Evolutionary conservation across 805 yeast genomes (phyloP).

Genomic region (Tetrapisispora nanseiensis): DNA sequence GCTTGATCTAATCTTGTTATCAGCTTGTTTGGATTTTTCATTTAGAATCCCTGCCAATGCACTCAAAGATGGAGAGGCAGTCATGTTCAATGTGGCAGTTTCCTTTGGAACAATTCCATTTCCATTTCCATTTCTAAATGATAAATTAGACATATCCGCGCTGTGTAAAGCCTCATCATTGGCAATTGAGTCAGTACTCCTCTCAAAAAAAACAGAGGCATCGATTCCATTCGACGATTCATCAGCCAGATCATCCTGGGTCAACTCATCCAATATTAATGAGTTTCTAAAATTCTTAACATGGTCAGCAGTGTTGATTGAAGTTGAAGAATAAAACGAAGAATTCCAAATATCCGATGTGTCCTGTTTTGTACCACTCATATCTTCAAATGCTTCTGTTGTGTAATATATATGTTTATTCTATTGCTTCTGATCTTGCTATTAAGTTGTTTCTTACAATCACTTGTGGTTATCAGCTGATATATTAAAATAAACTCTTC

Average conservation of each 20-base stretch:
- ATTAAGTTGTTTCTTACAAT: no score
- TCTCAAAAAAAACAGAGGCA: conserved; percentile 1
- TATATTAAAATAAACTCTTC: no score
- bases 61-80: conserved; percentile 36
- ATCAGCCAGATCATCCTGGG: conserved; percentile 7
- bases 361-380: conserved; percentile 6
- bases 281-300: conserved; percentile 28
- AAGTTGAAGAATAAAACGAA: conserved; percentile 23
- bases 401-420: not conserved
- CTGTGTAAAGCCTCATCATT: no score
- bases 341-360: conserved; percentile 16
- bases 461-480: no score
- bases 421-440: no score
- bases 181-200: not conserved
- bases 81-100: conserved; percentile 28
- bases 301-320: conserved; percentile 25
- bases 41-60: conserved; percentile 35
- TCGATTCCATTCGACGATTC: not conserved
- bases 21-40: conserved; percentile 29
- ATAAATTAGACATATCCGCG: no score
- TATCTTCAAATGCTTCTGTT: not conserved
- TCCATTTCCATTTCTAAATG: no score
- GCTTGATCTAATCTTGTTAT: conserved; percentile 14
- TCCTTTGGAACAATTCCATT: conserved; percentile 7
- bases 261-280: conserved; percentile 20